Evolutionary conservation across 2,329 filamentous ascomycete genomes (phyloP), one percentile per base, ranked within the genome.

Genomic region (Cyphellophora attinorum): DNA sequence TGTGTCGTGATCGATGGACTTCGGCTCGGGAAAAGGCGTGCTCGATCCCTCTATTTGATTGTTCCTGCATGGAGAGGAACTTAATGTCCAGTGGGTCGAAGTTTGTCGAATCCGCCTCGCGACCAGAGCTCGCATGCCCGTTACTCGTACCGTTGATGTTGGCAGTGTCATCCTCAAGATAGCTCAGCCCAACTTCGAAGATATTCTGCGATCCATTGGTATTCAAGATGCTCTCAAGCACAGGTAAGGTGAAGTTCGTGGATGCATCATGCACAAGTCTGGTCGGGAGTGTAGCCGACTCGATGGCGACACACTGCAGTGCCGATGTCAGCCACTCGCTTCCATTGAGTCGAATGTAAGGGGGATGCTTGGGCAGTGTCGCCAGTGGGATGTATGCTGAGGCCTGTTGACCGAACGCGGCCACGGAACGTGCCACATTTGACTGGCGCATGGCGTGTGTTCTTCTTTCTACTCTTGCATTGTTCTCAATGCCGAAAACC

Each of bases 301-400:
- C 91, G 10, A 94, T 55, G 2, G 81, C 83, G 1, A 82, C 69
- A 11, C 77, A 74, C 41, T 93, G 70, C 11, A 95, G 60, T 2
- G 81, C 88, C 10, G 85, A 80, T 3, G 74, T 74, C 49, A 93
- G 78, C 91, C 91, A 98, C 37, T 69, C 62, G 0, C 83, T n/a
- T n/a, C n/a, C n/a, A n/a, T n/a, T n/a, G 91, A 5, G 61, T 57
- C 6, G 57, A 46, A 48, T 88, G 73, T 3, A 55, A 46, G 2
- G 80, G 76, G 16, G 81, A 46, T 21, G 56, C 59, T 11, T 51
- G 11, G 80, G 74, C 1, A 76, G 72, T 15, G 83, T 60, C 2
- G 76, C 66, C 13, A 95, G 64, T 3, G 89, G 89, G 14, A 93
- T 68, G 45, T 93, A 75, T 19, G 93, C 69, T 5, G 84, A 85